Base-by-base conservation (phyloP, 78 protist species). In the Trichosphaerium sp. region DNA sequence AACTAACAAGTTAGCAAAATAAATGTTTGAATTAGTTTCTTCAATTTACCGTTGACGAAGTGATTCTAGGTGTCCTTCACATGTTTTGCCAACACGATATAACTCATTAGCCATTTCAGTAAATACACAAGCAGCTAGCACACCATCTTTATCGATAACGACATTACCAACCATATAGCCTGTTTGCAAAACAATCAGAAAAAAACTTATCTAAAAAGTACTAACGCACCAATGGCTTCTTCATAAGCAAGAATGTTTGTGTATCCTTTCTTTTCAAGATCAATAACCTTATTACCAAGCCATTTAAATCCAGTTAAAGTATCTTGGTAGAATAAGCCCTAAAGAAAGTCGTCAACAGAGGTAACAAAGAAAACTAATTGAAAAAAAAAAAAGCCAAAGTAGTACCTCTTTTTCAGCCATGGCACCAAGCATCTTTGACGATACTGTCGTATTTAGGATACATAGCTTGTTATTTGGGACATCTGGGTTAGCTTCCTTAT, bases 251-350 rank as follows among this genome's bases (percentile, higher is more conserved):
- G 74, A 21, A 97, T 41, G 31, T 83, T 78, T 0, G 60, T 48
- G 37, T 42, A 15, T 4, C 94, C 95, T 21, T 48, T 69, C 12
- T 48, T 12, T 29, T 59, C 49, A 18, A 85, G 69, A 12, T 88
- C 90, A 10, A 29, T 0, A 7, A 87, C 86, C 26, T 40, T n/a
- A 83, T 87, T 87, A 51, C 96, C 99, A 14, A 97, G 76, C 97
- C 97, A 95, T 67, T 97, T 97, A 85, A 97, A 97, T 38, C 99
- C 99, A 29, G 98, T 95, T 41, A 95, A 75, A 1, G 93, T 85
- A 32, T 90, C 95, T 54, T 42, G 15, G 71, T 25, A 28, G 23
- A 40, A 69, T 75, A 74, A 56, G 15, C 6, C 28, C 32, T 21
- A 38, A 71, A 68, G 15, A 26, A 49, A 23, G 28, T 14, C 7